Percentiles rank a stretch among this genome's conserved stretches.
These are phyloP conservation scores for Scheffersomyces coipomensis DNA, from an alignment of 805 yeast genomes.

Conservation along the genomic window DNA sequence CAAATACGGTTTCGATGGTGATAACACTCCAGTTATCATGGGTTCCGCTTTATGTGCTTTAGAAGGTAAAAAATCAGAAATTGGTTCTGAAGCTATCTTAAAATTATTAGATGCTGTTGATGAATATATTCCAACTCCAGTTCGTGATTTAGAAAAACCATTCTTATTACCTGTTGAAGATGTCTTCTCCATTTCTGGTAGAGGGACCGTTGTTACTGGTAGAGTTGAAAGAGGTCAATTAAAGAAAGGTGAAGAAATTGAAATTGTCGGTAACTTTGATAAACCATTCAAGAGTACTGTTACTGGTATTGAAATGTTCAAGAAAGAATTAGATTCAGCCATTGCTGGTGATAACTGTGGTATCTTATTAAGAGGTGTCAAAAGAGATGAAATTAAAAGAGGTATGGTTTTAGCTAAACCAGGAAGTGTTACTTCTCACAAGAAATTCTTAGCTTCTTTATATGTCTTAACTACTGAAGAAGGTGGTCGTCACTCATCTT, in stretches of 20 bases:
- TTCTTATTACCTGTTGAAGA: constrained; percentile 97
- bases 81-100: constrained; percentile 81
- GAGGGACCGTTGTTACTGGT: constrained; percentile 99
- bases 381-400: constrained; percentile 94
- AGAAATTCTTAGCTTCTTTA: constrained; percentile 88
- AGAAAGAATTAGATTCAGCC: constrained; percentile 96
- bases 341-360: constrained; percentile 99
- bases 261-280: constrained; percentile 89
- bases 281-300: constrained; percentile 89
- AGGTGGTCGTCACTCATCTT: constrained; percentile 99
- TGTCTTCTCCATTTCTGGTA: constrained; percentile 96
- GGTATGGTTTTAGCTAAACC: constrained; percentile 98
- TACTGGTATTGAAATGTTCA: constrained; percentile 99
- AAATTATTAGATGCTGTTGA: constrained; percentile 91
- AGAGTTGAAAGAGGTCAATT: constrained; percentile 98
- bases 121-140: constrained; percentile 92
- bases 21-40: constrained; percentile 95
- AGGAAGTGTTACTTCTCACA: constrained; percentile 87
- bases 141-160: constrained; percentile 93
- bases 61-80: constrained; percentile 84
- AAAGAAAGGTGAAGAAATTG: constrained; percentile 98
- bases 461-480: constrained; percentile 94
- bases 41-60: constrained; percentile 98
- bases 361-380: constrained; percentile 93
- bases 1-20: constrained; percentile 96